These are phyloP conservation scores for Rhizopogon parksii DNA, from an alignment of 1,284 basidiomycete species.

Conservation along the genomic window DNA sequence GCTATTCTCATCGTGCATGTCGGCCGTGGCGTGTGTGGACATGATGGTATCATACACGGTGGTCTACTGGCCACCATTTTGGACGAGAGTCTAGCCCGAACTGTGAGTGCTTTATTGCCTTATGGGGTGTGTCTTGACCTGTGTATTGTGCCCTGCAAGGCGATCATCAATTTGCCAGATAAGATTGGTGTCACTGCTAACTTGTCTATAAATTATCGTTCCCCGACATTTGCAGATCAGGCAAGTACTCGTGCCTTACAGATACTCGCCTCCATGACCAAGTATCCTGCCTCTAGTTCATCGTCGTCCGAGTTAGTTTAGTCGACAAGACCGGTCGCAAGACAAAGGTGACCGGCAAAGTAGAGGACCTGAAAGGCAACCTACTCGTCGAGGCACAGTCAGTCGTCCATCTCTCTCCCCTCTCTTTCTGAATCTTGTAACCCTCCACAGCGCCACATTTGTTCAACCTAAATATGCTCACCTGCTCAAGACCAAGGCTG, in stretches of 20 bases:
- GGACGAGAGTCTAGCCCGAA: conserved; percentile 81
- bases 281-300: conserved; percentile 39
- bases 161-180: conserved; percentile 77
- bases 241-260: conserved; percentile 30
- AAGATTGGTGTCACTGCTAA: conserved; percentile 92
- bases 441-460: conserved; percentile 54
- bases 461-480: conserved; percentile 82
- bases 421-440: not conserved
- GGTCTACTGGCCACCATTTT: conserved; percentile 86
- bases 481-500: conserved; percentile 47
- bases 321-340: conserved; percentile 71
- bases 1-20: conserved; percentile 71
- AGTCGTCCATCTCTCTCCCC: conserved; percentile 19
- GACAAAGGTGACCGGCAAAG: conserved; percentile 58
- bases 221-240: conserved; percentile 82
- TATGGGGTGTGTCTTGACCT: not conserved
- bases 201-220: conserved; percentile 68
- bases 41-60: conserved; percentile 92
- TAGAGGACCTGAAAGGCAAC: conserved; percentile 76
- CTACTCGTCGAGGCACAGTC: conserved; percentile 77
- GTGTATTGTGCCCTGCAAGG: conserved; percentile 37
- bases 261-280: conserved; percentile 7
- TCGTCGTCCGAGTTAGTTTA: conserved; percentile 65
- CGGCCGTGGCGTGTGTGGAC: conserved; percentile 82
- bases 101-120: conserved; percentile 52